Evolutionary conservation across 1,139 yeast species (phyloP).

Genomic region (Sugiyamaella neomexicana): DNA sequence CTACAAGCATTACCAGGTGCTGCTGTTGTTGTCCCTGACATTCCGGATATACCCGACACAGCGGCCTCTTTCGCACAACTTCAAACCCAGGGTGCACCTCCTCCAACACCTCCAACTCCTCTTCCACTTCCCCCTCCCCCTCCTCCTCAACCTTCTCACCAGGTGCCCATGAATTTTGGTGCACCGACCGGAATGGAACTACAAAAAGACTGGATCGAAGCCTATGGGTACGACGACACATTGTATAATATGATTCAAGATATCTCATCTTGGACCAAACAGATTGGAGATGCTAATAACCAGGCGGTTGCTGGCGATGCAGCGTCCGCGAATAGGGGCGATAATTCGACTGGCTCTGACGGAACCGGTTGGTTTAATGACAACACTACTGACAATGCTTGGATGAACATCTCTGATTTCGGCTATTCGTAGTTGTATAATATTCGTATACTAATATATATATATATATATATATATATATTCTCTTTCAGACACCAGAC

Average conservation of each 20-base stretch:
- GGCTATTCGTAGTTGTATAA: conserved; percentile 24
- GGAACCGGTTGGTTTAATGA: conserved; percentile 25
- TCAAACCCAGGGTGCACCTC: conserved; percentile 1
- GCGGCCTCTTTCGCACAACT: conserved; percentile 12
- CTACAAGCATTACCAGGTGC: neutral
- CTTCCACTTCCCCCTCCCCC: neutral
- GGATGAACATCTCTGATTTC: conserved; percentile 30
- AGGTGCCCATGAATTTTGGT: conserved; percentile 23
- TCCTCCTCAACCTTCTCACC: neutral
- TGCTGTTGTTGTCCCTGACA: neutral
- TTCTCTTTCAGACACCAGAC: no score
- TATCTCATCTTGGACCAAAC: conserved; percentile 57
- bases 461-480: no score
- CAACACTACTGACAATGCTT: conserved; percentile 28
- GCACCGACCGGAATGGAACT: conserved; percentile 16
- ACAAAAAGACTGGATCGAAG: conserved; percentile 36
- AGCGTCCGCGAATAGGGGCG: conserved; percentile 5
- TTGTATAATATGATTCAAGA: conserved; percentile 57
- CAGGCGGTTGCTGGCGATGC: conserved; percentile 7
- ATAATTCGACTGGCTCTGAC: conserved; percentile 13
- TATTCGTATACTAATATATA: no score
- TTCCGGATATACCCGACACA: conserved; percentile 14
- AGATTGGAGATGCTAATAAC: conserved; percentile 20
- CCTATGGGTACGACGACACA: conserved; percentile 51
- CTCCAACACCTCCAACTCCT: neutral